Conservation (phyloP, 495 filamentous ascomycete genomes). For the Cladorrhinum samala region DNA sequence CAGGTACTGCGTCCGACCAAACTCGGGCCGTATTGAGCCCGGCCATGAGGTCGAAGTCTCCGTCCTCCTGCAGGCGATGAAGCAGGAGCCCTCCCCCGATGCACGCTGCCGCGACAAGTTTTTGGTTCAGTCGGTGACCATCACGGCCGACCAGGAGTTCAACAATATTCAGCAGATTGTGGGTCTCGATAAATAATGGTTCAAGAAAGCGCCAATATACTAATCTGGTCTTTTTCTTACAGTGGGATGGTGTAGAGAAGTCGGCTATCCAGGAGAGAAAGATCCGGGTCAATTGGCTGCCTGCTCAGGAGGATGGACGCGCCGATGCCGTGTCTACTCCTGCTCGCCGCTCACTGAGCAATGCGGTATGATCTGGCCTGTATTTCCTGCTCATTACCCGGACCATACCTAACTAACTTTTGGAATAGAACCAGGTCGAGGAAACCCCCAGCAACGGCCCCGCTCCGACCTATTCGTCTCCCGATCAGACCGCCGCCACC, state of each 20-base stretch:
- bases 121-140: slow-evolving; percentile 86
- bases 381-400: too few relatives aligned
- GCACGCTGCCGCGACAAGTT: slow-evolving; percentile 96
- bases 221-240: slow-evolving; percentile 15
- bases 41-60: slow-evolving; percentile 86
- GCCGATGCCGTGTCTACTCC: slow-evolving; percentile 21
- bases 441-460: slow-evolving; percentile 22
- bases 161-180: slow-evolving; percentile 74
- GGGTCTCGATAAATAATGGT: slow-evolving; percentile 26
- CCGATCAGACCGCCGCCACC: slow-evolving; percentile 14
- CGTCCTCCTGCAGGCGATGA: slow-evolving; percentile 98
- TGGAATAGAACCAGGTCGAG: slow-evolving; percentile 19
- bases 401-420: neutral
- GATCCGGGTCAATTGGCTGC: slow-evolving; percentile 83
- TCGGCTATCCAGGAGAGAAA: slow-evolving; percentile 81
- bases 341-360: slow-evolving; percentile 18
- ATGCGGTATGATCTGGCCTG: slow-evolving; percentile 22
- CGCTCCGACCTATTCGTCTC: slow-evolving; percentile 26
- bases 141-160: slow-evolving; percentile 78
- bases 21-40: slow-evolving; percentile 89
- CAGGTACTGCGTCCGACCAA: slow-evolving; percentile 96
- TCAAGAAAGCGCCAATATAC: slow-evolving; percentile 13
- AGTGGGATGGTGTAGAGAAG: slow-evolving; percentile 77
- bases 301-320: slow-evolving; percentile 26
- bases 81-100: slow-evolving; percentile 79